Evolutionary conservation across 306 rosid genomes (phyloP), one percentile per base, ranked within the genome.

Genomic region (Acacia acuminata): DNA sequence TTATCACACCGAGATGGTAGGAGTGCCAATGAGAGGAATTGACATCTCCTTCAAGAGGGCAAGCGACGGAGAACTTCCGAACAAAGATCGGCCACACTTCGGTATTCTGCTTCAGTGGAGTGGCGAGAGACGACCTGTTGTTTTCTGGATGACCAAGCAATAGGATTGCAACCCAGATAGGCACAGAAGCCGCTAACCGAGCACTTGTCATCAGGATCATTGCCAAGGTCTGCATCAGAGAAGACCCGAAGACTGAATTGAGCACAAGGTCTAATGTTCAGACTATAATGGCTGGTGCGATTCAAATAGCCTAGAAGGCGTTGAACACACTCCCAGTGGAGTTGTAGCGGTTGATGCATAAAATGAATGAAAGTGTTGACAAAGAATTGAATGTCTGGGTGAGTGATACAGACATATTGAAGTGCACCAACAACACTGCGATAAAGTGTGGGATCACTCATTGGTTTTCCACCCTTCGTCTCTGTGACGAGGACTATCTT

Each of bases 401-500:
- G 9, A 17, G 60, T 19, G 2, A 10, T 2, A 17, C 58, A 51
- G 0, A 51, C 9, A 17, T 51, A 51, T n/a, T 53, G 4, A 2
- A 53, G 60, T 1, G 60, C 3, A 19, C 24, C 60, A 0, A 50
- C 1, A 3, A 5, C 16, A 3, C 56, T 50, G 0, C 2, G 5
- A 4, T 50, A 50, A 15, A 15, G n/a, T 0, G 19, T 15, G 0
- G n/a, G 56, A 16, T 50, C 56, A 11, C 0, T 1, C 0, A 50
- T 3, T 1, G 3, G 3, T 0, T 8, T 10, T 6, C 61, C 9
- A 7, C 20, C 61, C 0, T 7, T 7, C 20, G 0, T n/a, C n/a
- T 2, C 0, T 7, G 2, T 0, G 20, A 8, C 0, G n/a, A 19
- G 7, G 0, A 2, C 11, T 6, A 38, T 1, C 40, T 20, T 55